Evolutionary conservation across 805 yeast genomes (phyloP), one percentile per base, ranked within the genome.

Genomic region (Candida bentonensis): DNA sequence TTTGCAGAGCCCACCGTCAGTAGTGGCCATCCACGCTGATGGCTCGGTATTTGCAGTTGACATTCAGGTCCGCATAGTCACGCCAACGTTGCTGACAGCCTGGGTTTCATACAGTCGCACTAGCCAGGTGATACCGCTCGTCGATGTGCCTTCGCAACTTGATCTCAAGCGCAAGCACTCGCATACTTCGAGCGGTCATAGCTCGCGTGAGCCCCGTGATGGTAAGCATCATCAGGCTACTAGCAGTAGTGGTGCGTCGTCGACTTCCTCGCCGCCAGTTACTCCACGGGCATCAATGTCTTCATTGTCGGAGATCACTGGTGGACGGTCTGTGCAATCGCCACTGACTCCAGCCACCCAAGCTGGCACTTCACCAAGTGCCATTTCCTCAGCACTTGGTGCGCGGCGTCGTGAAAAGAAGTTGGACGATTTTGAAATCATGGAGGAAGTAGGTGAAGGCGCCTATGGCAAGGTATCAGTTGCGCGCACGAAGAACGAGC

Each of bases 391-490:
- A 15, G 58, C 64, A 30, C 73, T 80, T 48, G 96, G 96, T 1
- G 65, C 70, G 3, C 67, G 68, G 45, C 74, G 92, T 54, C 72
- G 95, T 44, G 77, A 72, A 20, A 84, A 84, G 58, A 74, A 76
- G 48, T 72, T 85, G 49, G 59, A 70, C 0, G 95, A 87, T 58
- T 92, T 85, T 53, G 62, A 65, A 1, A 72, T 83, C 1, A 40
- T 86, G 39, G 82, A 83, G 58, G 76, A 78, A 49, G 76, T 92
- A 78, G 98, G 98, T 1, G 89, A 83, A 60, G 98, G 98, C 30
- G 96, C 97, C 0, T 92, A 92, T 57, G 98, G 98, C 11, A 84
- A 85, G 57, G 39, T 44, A 1, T 80, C 85, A 22, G 69, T 85
- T 21, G 92, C 84, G 3, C 73, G 73, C 58, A 82, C 80, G 55